Percentiles rank a stretch among this genome's conserved stretches.
These are phyloP conservation scores for Dissophora ornata DNA, from an alignment of 192 early-diverging fungal genomes.

Conservation along the genomic window DNA sequence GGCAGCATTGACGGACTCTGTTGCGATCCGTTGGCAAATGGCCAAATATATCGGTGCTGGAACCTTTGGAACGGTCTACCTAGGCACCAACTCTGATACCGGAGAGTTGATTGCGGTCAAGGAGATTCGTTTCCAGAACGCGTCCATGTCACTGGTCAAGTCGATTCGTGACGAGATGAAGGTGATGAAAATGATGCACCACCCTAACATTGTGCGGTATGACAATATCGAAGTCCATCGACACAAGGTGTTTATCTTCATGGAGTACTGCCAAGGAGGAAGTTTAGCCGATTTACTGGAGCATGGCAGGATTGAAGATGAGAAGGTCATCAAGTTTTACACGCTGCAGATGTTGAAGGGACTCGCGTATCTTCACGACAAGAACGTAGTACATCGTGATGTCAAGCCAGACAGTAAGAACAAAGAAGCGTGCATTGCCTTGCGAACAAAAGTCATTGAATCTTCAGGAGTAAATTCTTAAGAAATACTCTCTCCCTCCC, in stretches of 20 bases:
- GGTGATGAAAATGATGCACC: conserved; percentile 89
- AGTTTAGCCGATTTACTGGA: conserved; percentile 80
- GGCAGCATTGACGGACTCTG: conserved; percentile 79
- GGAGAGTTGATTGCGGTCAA: conserved; percentile 93
- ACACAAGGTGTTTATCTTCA: conserved; percentile 90
- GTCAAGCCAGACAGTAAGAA: conserved; percentile 84
- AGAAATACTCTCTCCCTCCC: too few relatives aligned
- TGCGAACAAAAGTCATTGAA: too few relatives aligned
- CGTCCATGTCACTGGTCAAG: conserved; percentile 69
- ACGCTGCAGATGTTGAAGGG: conserved; percentile 87
- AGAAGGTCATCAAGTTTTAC: conserved; percentile 75
- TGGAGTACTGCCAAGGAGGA: conserved; percentile 90
- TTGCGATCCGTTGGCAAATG: conserved; percentile 89
- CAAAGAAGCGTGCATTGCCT: too few relatives aligned
- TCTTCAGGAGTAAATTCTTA: too few relatives aligned
- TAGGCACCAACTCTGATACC: conserved; percentile 85
- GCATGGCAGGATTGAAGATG: conserved; percentile 83
- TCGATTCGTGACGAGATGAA: conserved; percentile 92
- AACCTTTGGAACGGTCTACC: conserved; percentile 88
- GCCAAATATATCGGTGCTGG: conserved; percentile 88
- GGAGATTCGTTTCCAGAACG: conserved; percentile 87
- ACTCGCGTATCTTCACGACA: conserved; percentile 83
- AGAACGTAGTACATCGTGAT: conserved; percentile 91
- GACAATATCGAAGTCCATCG: conserved; percentile 93
- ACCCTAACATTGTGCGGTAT: conserved; percentile 91